Evolutionary conservation across 129 eudicot genomes (phyloP), one percentile per base, ranked within the genome.

Genomic region (Saposhnikovia divaricata): DNA sequence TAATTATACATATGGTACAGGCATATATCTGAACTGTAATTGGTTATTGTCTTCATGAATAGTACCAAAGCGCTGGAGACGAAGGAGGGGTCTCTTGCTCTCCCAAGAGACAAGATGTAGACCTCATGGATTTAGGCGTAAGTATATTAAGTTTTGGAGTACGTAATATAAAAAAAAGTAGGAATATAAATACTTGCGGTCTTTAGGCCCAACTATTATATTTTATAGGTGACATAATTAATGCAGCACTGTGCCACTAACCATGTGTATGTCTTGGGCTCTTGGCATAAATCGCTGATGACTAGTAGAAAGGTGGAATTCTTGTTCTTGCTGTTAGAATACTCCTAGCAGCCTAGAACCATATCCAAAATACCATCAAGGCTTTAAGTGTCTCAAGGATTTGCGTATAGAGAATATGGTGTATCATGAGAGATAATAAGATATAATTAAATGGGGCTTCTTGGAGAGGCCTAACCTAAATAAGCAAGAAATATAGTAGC

Each of bases 41-140:
- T 83, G 76, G 84, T 74, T 85, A 71, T 77, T 39, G 82, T 91
- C 72, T 84, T 85, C 77, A 82, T 87, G 81, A 80, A 80, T 93
- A 93, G 98, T 91, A 87, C 92, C 92, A 61, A 89, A 83, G 82
- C 90, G 91, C 85, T 90, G 98, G 93, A 87, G 91, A 83, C 84
- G 92, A 83, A 90, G 88, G 87, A 85, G 97, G 76, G 81, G 84
- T 82, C 87, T 92, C 81, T 71, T 84, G 89, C 40, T 85, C 85
- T 88, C 90, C 82, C 91, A 87, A 86, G 76, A 66, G 76, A 65
- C 74, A 53, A 65, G 81, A 55, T 79, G 75, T 73, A 73, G 51
- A 43, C 53, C 55, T 79, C 81, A 71, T 65, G 73, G 81, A 75
- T 73, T 85, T 80, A 91, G 91, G 85, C 91, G 98, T 91, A 93